Percentiles rank a stretch among this genome's conserved stretches.
Evolutionary conservation across 2,329 filamentous ascomycete genomes (phyloP).

Genomic region (Davidsoniella neocaledoniae): DNA sequence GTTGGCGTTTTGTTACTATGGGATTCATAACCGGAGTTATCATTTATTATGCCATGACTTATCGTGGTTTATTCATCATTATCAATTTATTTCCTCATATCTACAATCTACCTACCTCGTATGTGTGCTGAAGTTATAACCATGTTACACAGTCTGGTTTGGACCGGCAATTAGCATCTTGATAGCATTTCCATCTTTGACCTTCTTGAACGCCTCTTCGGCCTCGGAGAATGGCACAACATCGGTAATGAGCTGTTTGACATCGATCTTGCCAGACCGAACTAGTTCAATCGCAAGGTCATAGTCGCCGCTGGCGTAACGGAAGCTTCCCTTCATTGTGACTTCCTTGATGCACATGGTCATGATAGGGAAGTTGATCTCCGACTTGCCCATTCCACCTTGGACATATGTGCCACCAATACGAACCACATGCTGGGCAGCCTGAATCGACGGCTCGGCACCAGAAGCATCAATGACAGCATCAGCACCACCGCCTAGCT

Average conservation of each 20-base stretch:
- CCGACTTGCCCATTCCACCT: constrained; percentile 74
- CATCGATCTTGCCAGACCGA: constrained; percentile 52
- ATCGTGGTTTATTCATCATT: neutral
- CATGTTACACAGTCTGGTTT: constrained; percentile 30
- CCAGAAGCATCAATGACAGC: constrained; percentile 67
- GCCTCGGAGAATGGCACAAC: constrained; percentile 67
- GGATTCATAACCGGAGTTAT: neutral
- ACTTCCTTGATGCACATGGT: constrained; percentile 80
- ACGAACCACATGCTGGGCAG: constrained; percentile 52
- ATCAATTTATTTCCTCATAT: neutral
- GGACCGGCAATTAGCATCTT: constrained; percentile 53
- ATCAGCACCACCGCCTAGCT: constrained; percentile 51
- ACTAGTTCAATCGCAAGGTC: constrained; percentile 66
- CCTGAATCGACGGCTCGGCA: constrained; percentile 62
- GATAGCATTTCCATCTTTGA: constrained; percentile 65
- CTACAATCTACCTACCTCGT: neutral
- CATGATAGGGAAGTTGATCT: constrained; percentile 87
- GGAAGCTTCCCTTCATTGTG: constrained; percentile 72
- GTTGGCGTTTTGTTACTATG: neutral
- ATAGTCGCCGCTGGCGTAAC: constrained; percentile 81
- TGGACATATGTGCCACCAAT: constrained; percentile 65
- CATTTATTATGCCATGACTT: neutral
- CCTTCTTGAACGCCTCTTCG: constrained; percentile 72
- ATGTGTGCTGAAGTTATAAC: neutral
- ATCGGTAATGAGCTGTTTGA: constrained; percentile 66